Evolutionary conservation across 371 early-diverging fungal species (phyloP), one percentile per base, ranked within the genome.

Genomic region (Mortierella sp.): DNA sequence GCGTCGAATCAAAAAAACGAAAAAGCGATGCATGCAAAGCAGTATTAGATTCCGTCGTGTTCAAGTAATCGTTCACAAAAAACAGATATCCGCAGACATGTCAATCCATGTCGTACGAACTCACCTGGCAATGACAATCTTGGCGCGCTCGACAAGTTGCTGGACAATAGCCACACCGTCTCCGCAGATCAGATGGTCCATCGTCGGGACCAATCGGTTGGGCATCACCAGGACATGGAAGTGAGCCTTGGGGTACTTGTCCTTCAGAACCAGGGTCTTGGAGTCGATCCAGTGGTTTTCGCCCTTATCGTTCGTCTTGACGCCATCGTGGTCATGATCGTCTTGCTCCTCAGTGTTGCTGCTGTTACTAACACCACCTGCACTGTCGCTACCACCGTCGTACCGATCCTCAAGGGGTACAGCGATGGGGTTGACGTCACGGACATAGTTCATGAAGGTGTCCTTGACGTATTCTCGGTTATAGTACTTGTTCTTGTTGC

Each of bases 91-190:
- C n/a, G n/a, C n/a, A n/a, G n/a, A n/a, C n/a, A n/a, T n/a, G n/a
- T n/a, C n/a, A n/a, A n/a, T n/a, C n/a, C n/a, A n/a, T n/a, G n/a
- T n/a, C n/a, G n/a, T n/a, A n/a, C n/a, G n/a, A 50, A 24, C 8
- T 50, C 24, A 50, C 50, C 50, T 50, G 58, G 58, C 58, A 16
- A 58, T 34, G 31, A 58, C 6, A 29, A 58, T 58, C 58, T 58
- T 8, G 19, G 34, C 58, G 19, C 58, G 58, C 19, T 31, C 34
- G 16, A 34, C 34, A 1, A 58, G 34, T 22, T 34, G 58, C 58
- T 19, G 16, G 34, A 58, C 58, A 7, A 58, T 29, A 16, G 9
- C 16, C 16, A 58, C 34, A 14, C 58, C 58, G 1, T 58, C 58
- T 0, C 14, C 19, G 22, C 34, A 6, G 58, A 58, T 6, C 58